Percentiles rank a stretch among this genome's conserved stretches.
phyloP scores from a whole-genome alignment of 176 grass and related monocot species.

The Phragmites australis region DNA sequence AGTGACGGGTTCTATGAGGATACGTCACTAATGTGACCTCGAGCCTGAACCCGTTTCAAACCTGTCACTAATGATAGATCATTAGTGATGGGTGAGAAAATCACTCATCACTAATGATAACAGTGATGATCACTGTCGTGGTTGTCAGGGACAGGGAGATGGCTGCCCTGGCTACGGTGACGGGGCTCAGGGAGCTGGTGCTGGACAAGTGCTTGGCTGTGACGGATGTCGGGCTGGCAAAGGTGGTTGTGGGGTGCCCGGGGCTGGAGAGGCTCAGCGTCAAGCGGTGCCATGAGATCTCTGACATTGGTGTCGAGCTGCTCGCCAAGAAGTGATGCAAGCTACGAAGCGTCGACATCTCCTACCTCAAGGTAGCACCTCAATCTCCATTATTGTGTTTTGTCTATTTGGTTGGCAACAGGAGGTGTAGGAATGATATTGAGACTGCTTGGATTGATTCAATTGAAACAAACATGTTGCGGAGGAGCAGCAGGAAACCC shows the following conservation, averaged over 20 bases:
- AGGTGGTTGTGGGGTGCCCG: conserved; percentile 68
- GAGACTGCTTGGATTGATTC: background rate
- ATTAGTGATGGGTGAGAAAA: no score
- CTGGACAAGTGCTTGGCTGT: conserved; percentile 72
- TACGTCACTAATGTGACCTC: no score
- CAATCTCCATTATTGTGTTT: background rate
- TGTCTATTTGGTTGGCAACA: background rate
- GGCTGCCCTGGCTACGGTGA: conserved; percentile 55
- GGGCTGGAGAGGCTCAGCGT: conserved; percentile 62
- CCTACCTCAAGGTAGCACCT: conserved; percentile 69
- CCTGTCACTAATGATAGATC: no score
- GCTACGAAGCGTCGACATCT: conserved; percentile 64
- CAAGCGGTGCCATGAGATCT: conserved; percentile 91
- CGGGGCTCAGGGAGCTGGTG: conserved; percentile 53
- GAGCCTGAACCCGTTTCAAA: no score
- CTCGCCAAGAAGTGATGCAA: conserved; percentile 81
- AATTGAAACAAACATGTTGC: background rate
- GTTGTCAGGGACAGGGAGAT: conserved; percentile 76
- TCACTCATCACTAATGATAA: no score
- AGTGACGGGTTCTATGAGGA: no score
- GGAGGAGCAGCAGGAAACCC: no score
- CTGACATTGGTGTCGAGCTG: conserved; percentile 76
- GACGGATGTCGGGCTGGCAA: conserved; percentile 83
- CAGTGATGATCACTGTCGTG: no score
- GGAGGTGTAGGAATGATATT: background rate